These are phyloP conservation scores for Zymoseptoria pseudotritici DNA, from an alignment of 2,329 filamentous ascomycete genomes.

Conservation along the genomic window DNA sequence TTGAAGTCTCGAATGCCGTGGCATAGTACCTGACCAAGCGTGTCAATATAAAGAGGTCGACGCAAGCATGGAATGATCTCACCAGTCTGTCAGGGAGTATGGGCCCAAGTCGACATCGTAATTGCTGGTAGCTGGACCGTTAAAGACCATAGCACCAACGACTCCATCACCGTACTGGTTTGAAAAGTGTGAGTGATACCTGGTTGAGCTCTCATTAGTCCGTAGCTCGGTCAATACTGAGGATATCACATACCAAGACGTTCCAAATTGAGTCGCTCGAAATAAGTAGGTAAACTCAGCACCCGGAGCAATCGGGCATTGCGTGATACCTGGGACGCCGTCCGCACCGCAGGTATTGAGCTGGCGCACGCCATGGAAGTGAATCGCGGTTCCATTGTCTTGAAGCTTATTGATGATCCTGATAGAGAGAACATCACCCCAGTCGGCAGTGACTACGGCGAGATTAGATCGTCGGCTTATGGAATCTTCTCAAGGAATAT, in stretches of 20 bases:
- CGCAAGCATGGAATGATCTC: conserved; percentile 29
- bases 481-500: background rate
- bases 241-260: conserved; percentile 34
- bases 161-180: conserved; percentile 51
- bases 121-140: conserved; percentile 49
- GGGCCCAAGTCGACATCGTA: conserved; percentile 57
- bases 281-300: conserved; percentile 49
- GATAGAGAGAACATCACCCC: conserved; percentile 32
- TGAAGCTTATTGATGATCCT: conserved; percentile 44
- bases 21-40: conserved; percentile 5
- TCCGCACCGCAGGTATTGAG: conserved; percentile 48
- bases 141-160: conserved; percentile 52
- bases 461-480: background rate
- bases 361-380: conserved; percentile 57
- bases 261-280: conserved; percentile 42
- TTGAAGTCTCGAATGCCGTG: conserved; percentile 13
- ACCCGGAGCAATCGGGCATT: conserved; percentile 42
- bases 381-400: conserved; percentile 52
- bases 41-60: conserved; percentile 29
- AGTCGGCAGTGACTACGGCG: conserved; percentile 5
- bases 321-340: conserved; percentile 36
- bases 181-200: conserved; percentile 54
- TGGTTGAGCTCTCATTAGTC: conserved; percentile 29
- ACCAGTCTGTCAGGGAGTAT: conserved; percentile 55
- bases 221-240: background rate